A percentile compares a stretch with the other conserved stretches of the same genome.
phyloP scores from a whole-genome alignment of 805 yeast genomes.

The Candida ponderosae region DNA sequence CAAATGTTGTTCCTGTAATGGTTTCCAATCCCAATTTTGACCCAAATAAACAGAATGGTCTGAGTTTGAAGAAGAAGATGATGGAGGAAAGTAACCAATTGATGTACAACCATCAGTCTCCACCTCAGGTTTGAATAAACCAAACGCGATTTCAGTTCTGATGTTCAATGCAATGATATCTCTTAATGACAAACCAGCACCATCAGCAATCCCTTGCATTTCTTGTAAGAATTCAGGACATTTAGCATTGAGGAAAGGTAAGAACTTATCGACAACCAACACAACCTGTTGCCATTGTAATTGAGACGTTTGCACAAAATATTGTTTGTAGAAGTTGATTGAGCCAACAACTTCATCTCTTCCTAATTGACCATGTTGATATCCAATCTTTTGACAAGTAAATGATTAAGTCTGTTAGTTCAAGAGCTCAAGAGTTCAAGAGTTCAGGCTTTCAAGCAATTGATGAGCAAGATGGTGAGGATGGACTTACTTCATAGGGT shows the following conservation, averaged over 20 bases:
- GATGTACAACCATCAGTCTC: conserved; percentile 26
- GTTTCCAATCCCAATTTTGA: conserved; percentile 1
- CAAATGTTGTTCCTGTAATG: conserved; percentile 17
- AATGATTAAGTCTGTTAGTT: too few species aligned
- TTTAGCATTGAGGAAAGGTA: conserved; percentile 13
- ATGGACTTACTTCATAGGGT: too few species aligned
- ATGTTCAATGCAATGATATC: conserved; percentile 26
- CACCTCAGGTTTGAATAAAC: conserved; percentile 6
- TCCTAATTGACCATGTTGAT: conserved; percentile 21
- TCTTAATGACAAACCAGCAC: conserved; percentile 18
- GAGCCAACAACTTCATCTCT: conserved; percentile 16
- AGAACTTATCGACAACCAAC: conserved; percentile 13
- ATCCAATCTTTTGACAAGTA: conserved; percentile 15
- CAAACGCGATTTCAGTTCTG: conserved; percentile 26
- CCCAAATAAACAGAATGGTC: background rate
- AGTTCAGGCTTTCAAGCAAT: too few species aligned
- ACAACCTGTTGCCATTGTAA: conserved; percentile 18
- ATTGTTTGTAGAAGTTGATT: conserved; percentile 15
- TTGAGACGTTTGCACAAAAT: conserved; percentile 4
- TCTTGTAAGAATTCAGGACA: conserved; percentile 24
- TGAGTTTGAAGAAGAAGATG: too few species aligned
- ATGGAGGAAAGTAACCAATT: conserved; percentile 15
- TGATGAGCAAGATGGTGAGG: too few species aligned
- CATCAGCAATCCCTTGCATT: conserved; percentile 25
- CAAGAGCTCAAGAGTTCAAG: too few species aligned